Base-by-base conservation (phyloP, 805 yeast genomes). In the Isabelozyma gotoi region DNA sequence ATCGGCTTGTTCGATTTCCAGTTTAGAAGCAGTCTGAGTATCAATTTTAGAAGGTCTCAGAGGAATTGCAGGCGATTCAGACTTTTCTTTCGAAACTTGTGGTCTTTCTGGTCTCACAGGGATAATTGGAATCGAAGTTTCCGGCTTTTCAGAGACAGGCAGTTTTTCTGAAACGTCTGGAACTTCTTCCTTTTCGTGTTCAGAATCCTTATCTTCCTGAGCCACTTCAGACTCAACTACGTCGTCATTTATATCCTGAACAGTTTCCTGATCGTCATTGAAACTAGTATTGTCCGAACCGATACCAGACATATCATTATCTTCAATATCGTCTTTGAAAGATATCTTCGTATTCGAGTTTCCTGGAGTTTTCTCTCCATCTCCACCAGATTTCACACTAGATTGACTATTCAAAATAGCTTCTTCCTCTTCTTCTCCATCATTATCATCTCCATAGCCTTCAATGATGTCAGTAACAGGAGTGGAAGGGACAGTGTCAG, bases 311-410 rank as follows among this genome's bases (percentile, higher is more conserved):
- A 17, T 39, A 19, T 34, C 47, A 11, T 51, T 59, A 15, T 52
- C 50, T 21, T 44, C 47, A 3, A 48, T 12, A 11, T 60, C 64
- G 43, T 63, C 59, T 42, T 63, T 65, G 46, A 64, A 58, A 1
- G 62, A 44, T 5, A 53, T 48, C 39, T 60, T 65, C 1, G 65
- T 62, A 12, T 57, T 59, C 1, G 65, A 50, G 32, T 59, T 64
- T 2, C 63, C 66, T 2, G 71, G 69, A 2, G 68, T 65, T 35
- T 53, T 59, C 18, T 65, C 69, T 1, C 68, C 68, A 44, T 63
- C 52, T 19, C 35, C 49, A 5, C 18, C 37, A 5, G 16, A 19
- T 5, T 32, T 15, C 5, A 24, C 29, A 32, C 17, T n/a, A 7
- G 34, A n/a, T 14, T 32, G 34, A 15, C 17, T 12, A 14, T 32